Evolutionary conservation across 2,329 filamentous ascomycete species (phyloP).

Genomic region (Colletotrichum sp.): DNA sequence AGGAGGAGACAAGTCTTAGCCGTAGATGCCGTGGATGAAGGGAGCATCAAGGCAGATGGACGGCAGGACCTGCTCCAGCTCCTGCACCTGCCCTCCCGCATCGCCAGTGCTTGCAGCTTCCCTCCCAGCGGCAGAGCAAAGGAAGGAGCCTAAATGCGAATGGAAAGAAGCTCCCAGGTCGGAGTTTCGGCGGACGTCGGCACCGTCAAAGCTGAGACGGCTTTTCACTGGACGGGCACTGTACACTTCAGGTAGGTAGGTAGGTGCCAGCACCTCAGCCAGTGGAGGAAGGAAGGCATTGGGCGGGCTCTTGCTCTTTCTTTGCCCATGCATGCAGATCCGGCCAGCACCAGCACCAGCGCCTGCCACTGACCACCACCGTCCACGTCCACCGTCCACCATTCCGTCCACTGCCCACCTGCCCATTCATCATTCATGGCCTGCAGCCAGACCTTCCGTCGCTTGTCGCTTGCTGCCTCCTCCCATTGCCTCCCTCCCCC

Average conservation of each 20-base stretch:
- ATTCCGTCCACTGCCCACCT: not conserved
- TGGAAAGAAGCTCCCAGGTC: not conserved
- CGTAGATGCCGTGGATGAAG: not conserved
- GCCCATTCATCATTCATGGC: not conserved
- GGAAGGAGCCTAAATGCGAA: not conserved
- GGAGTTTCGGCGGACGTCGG: slow-evolving; percentile 11
- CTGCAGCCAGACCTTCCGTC: not conserved
- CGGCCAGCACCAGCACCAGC: not conserved
- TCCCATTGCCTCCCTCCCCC: not conserved
- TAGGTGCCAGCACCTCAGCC: not conserved
- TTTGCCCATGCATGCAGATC: not conserved
- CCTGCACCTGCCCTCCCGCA: not conserved
- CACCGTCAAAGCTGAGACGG: slow-evolving; percentile 21
- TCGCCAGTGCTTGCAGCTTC: not conserved
- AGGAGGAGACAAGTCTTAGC: not conserved
- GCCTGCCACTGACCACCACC: not conserved
- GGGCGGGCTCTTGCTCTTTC: not conserved
- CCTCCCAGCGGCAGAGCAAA: not conserved
- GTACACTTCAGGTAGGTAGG: not conserved
- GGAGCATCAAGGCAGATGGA: not conserved
- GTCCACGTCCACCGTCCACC: not conserved
- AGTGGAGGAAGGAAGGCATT: not conserved
- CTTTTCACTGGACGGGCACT: not conserved
- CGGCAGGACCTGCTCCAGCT: not conserved
- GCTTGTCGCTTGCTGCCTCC: not conserved